A percentile compares a stretch with the other conserved stretches of the same genome.
phyloP scores from a whole-genome alignment of 768 basidiomycete species.

The Russula griseocarnosa region DNA sequence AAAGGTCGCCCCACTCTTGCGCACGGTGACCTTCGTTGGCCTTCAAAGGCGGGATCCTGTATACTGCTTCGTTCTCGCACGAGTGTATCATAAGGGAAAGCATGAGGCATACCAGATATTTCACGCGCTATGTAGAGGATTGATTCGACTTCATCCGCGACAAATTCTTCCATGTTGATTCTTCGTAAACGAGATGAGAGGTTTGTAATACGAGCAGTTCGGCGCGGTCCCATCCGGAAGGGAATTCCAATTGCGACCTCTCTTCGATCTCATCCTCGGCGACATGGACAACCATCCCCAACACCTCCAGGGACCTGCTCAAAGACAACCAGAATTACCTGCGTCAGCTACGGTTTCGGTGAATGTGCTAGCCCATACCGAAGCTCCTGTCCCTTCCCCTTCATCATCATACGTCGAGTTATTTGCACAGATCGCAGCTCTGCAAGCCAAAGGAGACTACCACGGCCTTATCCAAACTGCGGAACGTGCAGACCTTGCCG shows the following conservation, averaged over 20 bases:
- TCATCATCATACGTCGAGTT: slow-evolving; percentile 10
- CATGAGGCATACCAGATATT: slow-evolving; percentile 61
- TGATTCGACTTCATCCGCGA: slow-evolving; percentile 79
- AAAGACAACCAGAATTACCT: slow-evolving; percentile 22
- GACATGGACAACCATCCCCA: slow-evolving; percentile 54
- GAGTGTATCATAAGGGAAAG: slow-evolving; percentile 20
- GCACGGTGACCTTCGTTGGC: slow-evolving; percentile 88
- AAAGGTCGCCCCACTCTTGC: slow-evolving; percentile 87
- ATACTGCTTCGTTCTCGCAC: slow-evolving; percentile 50
- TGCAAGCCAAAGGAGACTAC: slow-evolving; percentile 45
- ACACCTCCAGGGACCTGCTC: slow-evolving; percentile 53
- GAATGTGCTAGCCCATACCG: slow-evolving; percentile 14
- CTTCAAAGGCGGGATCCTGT: slow-evolving; percentile 85
- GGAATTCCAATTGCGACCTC: too few species aligned
- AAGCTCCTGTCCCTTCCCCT: not conserved
- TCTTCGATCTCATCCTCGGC: slow-evolving; percentile 33
- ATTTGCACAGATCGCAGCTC: slow-evolving; percentile 30
- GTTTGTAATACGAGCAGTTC: not conserved
- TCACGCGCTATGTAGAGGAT: slow-evolving; percentile 87
- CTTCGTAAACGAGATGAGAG: not conserved
- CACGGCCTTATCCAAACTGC: slow-evolving; percentile 44
- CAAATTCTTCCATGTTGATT: slow-evolving; percentile 47
- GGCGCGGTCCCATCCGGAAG: too few species aligned
- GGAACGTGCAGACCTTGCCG: slow-evolving; percentile 53
- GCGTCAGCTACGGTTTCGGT: slow-evolving; percentile 23